Conservation (phyloP, 352 stramenopile species). For the Halophytophthora polymorphica region DNA sequence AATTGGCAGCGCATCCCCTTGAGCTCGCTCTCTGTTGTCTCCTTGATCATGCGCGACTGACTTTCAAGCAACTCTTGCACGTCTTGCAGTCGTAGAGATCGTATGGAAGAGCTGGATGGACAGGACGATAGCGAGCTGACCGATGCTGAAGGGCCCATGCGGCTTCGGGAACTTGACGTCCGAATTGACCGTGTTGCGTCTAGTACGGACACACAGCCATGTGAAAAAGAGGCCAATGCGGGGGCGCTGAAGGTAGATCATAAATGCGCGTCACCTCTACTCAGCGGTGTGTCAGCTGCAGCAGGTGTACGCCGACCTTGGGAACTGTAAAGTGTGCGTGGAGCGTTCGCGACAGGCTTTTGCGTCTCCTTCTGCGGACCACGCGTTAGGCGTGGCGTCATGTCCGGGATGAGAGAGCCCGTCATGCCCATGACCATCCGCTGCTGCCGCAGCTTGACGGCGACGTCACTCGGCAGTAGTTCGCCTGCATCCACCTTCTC, state of each 20-base stretch:
- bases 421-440: conserved; percentile 50
- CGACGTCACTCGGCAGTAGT: conserved; percentile 20
- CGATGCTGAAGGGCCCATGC: too few species aligned
- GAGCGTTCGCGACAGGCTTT: too few species aligned
- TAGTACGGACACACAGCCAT: too few species aligned
- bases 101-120: conserved; percentile 16
- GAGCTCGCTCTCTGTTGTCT: conserved; percentile 31
- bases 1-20: conserved; percentile 21
- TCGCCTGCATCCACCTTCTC: conserved; percentile 37
- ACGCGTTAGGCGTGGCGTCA: conserved; percentile 27
- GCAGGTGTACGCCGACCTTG: too few species aligned
- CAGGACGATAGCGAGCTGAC: not conserved
- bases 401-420: conserved; percentile 40
- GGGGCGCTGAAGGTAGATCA: too few species aligned
- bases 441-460: conserved; percentile 27
- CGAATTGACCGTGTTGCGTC: too few species aligned
- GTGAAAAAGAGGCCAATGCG: too few species aligned
- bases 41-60: conserved; percentile 36
- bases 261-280: too few species aligned
- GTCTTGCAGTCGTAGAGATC: conserved; percentile 33
- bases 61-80: conserved; percentile 34
- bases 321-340: too few species aligned
- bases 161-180: too few species aligned
- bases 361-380: not conserved
- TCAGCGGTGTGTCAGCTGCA: not conserved